These are phyloP conservation scores for Daldinia sp. DNA, from an alignment of 2,329 filamentous ascomycete species.

Conservation along the genomic window DNA sequence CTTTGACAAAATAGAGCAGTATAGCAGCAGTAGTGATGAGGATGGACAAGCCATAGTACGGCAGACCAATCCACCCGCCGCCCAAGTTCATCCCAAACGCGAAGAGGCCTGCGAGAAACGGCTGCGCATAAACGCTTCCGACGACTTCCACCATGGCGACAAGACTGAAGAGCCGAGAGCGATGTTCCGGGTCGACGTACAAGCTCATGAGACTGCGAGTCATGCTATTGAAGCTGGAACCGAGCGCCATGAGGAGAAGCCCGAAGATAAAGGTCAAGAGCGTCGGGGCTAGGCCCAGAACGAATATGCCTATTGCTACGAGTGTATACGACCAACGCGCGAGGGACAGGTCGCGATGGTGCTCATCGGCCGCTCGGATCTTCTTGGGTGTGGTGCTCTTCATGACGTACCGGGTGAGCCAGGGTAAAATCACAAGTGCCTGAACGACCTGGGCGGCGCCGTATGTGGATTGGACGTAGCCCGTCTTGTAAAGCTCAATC, in stretches of 20 bases:
- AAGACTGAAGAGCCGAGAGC: constrained; percentile 51
- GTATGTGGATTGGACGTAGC: constrained; percentile 51
- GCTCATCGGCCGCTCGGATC: constrained; percentile 44
- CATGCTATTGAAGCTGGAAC: constrained; percentile 48
- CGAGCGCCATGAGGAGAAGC: constrained; percentile 49
- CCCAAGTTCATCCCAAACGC: constrained; percentile 48
- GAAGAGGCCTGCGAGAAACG: constrained; percentile 51
- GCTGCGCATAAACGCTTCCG: constrained; percentile 48
- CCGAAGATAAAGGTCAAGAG: constrained; percentile 48
- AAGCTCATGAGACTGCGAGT: constrained; percentile 49
- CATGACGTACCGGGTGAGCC: constrained; percentile 43
- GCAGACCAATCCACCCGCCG: constrained; percentile 50
- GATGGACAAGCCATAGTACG: constrained; percentile 47
- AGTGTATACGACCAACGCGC: constrained; percentile 48
- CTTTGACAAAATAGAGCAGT: constrained; percentile 44
- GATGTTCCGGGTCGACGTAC: constrained; percentile 49
- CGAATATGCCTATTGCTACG: constrained; percentile 43
- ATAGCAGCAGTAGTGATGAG: constrained; percentile 38
- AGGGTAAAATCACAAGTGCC: constrained; percentile 49
- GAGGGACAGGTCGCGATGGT: constrained; percentile 48
- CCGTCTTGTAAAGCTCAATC: constrained; percentile 48
- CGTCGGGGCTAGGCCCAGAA: constrained; percentile 46
- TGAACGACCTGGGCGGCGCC: constrained; percentile 47
- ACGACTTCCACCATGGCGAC: constrained; percentile 50
- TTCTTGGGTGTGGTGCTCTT: constrained; percentile 37